Conservation (phyloP, 2,329 filamentous ascomycete species). For the Apiospora aurea region DNA sequence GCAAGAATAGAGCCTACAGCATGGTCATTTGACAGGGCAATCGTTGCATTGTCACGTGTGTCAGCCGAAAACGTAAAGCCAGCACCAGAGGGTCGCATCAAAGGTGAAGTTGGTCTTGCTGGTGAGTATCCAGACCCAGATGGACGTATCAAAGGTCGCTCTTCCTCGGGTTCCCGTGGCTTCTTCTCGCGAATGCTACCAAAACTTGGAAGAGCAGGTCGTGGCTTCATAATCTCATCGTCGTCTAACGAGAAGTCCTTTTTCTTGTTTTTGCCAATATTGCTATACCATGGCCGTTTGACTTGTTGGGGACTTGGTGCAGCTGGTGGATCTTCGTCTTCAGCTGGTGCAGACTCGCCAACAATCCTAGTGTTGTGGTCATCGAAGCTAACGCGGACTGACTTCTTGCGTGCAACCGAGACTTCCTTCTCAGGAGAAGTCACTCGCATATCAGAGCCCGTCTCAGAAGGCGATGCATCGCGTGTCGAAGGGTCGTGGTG, state of each 20-base stretch:
- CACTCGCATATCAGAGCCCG: slow-evolving; percentile 51
- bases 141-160: slow-evolving; percentile 65
- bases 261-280: slow-evolving; percentile 56
- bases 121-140: slow-evolving; percentile 46
- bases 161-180: slow-evolving; percentile 56
- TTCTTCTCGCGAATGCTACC: slow-evolving; percentile 75
- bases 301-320: slow-evolving; percentile 47
- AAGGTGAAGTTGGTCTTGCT: slow-evolving; percentile 37
- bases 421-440: slow-evolving; percentile 44
- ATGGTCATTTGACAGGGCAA: slow-evolving; percentile 66
- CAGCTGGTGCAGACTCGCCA: slow-evolving; percentile 51
- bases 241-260: slow-evolving; percentile 62
- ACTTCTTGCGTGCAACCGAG: slow-evolving; percentile 62
- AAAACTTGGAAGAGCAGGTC: slow-evolving; percentile 76
- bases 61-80: slow-evolving; percentile 34
- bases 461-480: slow-evolving; percentile 58
- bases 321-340: slow-evolving; percentile 49
- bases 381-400: slow-evolving; percentile 79
- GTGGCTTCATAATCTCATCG: slow-evolving; percentile 75
- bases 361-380: slow-evolving; percentile 66
- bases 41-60: slow-evolving; percentile 42
- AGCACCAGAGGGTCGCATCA: slow-evolving; percentile 35
- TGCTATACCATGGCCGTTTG: slow-evolving; percentile 61
- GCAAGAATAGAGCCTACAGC: slow-evolving; percentile 62
- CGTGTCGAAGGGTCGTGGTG: slow-evolving; percentile 60